Evolutionary conservation across 2,329 filamentous ascomycete genomes (phyloP).

Genomic region (Calonectria multiphialidica): DNA sequence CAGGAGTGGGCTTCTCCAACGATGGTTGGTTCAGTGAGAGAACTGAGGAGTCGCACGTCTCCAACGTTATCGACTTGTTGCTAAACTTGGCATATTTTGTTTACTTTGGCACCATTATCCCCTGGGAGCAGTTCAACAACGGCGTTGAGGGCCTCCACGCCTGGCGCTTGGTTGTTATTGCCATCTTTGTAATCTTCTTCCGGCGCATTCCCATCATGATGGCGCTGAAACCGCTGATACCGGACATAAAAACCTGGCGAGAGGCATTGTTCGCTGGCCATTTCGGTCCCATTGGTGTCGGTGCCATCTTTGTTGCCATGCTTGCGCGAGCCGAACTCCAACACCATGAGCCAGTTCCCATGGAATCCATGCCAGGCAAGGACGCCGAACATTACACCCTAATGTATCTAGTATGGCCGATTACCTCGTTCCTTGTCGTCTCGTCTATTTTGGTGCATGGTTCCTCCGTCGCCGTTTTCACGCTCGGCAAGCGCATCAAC

Average conservation of each 20-base stretch:
- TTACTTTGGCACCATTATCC: constrained; percentile 96
- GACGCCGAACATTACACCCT: constrained; percentile 73
- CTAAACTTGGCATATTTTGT: constrained; percentile 99
- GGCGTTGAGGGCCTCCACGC: constrained; percentile 79
- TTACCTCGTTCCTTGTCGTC: constrained; percentile 93
- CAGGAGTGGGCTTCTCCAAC: constrained; percentile 98
- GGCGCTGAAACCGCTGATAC: constrained; percentile 89
- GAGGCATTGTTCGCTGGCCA: constrained; percentile 97
- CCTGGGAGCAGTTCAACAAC: constrained; percentile 92
- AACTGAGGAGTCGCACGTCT: constrained; percentile 98
- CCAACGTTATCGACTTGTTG: constrained; percentile 97
- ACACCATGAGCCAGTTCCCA: constrained; percentile 79
- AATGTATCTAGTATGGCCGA: constrained; percentile 92
- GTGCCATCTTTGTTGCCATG: constrained; percentile 95
- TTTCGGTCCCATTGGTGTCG: constrained; percentile 97
- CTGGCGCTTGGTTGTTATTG: constrained; percentile 94
- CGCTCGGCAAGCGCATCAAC: constrained; percentile 97
- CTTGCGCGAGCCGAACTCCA: constrained; percentile 93
- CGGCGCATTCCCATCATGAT: constrained; percentile 97
- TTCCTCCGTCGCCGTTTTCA: constrained; percentile 98
- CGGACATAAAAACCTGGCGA: constrained; percentile 97
- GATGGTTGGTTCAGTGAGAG: constrained; percentile 99
- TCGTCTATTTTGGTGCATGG: constrained; percentile 95
- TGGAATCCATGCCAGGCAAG: constrained; percentile 69
- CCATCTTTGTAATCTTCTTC: constrained; percentile 95